These are phyloP conservation scores for Plasmodium relictum DNA, from an alignment of 169 alveolate species.

Conservation along the genomic window DNA sequence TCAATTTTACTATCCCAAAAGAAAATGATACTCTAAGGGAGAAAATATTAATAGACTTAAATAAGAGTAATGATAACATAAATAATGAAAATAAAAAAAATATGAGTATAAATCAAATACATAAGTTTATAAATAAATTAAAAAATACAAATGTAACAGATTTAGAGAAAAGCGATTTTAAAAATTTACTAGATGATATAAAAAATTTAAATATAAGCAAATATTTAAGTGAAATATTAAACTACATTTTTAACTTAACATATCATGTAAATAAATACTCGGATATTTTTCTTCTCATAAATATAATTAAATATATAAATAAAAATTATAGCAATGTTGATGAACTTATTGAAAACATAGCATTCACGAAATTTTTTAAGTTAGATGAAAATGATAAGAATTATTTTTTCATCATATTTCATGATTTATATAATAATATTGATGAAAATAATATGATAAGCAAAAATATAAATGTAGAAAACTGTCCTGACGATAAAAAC, in stretches of 20 bases:
- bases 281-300: conserved; percentile 36
- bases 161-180: conserved; percentile 23
- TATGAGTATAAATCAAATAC: conserved; percentile 58
- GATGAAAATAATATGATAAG: background rate
- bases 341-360: conserved; percentile 32
- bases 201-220: conserved; percentile 49
- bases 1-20: background rate
- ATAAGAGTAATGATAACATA: background rate
- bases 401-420: conserved; percentile 48
- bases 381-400: conserved; percentile 57
- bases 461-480: background rate
- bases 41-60: background rate
- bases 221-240: conserved; percentile 53
- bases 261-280: conserved; percentile 46
- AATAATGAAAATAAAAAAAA: conserved; percentile 13
- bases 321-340: conserved; percentile 17
- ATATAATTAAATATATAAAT: conserved; percentile 32
- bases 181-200: conserved; percentile 44
- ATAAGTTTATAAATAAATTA: conserved; percentile 61
- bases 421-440: conserved; percentile 45
- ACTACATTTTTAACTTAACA: conserved; percentile 26
- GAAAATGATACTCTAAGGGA: conserved; percentile 53
- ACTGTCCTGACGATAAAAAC: no score
- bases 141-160: conserved; percentile 46
- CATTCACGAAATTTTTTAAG: conserved; percentile 38